Evolutionary conservation across 2,329 filamentous ascomycete species (phyloP), one percentile per base, ranked within the genome.

Genomic region (Tolypocladium pustulatum): DNA sequence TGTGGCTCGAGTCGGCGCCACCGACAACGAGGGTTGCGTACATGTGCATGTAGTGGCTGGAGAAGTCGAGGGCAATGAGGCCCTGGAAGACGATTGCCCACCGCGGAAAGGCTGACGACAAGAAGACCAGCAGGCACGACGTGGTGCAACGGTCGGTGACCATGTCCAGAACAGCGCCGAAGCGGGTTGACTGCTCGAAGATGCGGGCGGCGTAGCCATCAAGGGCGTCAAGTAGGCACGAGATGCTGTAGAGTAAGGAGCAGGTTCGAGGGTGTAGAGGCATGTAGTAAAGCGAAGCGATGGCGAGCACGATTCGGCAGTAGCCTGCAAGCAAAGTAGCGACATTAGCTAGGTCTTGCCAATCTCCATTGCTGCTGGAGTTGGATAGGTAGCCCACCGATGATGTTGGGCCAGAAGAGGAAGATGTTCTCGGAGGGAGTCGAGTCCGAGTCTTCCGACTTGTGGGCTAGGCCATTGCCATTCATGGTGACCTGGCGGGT

Each of bases 41-140:
- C 94, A 99, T 99, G 78, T 99, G 94, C 80, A 97, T 93, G 72
- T 97, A 99, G 75, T 99, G 94, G 72, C 91, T 96, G 34, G 94
- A 89, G 64, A 99, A 82, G 74, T 99, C 94, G 67, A 99, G 77
- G 58, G 88, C 89, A 73, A 99, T 96, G 69, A 99, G 77, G 52
- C 88, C 85, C 78, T 99, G 94, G 81, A 99, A 99, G 60, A 97
- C 70, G 65, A 97, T 91, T 64, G 90, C 87, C 88, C 91, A 97
- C 59, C 92, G 85, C 5, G 94, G 94, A 76, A 96, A 99, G 25
- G 94, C 94, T 17, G 91, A 95, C 46, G 90, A 91, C 62, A 99
- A 77, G 78, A 97, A 99, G 56, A 97, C 92, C 55, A 99, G 84
- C 66, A 99, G 77, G 74, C 94, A 99, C 2, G 93, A 87, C 3